Base-by-base conservation (phyloP, 2,329 filamentous ascomycete genomes). In the Fusarium marasasianum region DNA sequence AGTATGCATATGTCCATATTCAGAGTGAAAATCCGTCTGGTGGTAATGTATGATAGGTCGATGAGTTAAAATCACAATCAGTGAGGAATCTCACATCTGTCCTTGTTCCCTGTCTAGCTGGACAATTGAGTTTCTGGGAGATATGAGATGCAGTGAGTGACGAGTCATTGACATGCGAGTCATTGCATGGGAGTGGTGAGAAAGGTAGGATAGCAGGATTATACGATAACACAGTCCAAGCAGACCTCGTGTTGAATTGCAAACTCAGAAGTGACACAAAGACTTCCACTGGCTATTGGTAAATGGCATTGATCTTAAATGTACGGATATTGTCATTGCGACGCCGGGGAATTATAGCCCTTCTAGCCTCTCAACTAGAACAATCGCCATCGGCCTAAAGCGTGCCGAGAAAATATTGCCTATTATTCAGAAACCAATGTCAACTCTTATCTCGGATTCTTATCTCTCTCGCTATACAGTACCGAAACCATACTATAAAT, bases 341-440 rank as follows among this genome's bases (percentile, higher is more conserved):
- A n/a, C 13, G 11, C 6, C 15, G 24, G 48, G 3, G 7, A 22
- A 29, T 9, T 35, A 35, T 35, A 33, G 26, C 10, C 2, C 10
- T 40, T 29, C 24, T n/a, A 41, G 35, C 22, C 14, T n/a, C 0
- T n/a, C 6, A 2, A 26, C 50, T 37, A n/a, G 24, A 55, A 55
- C 15, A 15, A 55, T 18, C 20, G 14, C 20, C 26, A n/a, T 55
- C 26, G 51, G 51, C 14, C 51, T 31, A 55, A n/a, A 29, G 37
- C 4, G 20, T n/a, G 20, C 51, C 24, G 51, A 41, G 35, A n/a
- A 31, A 1, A 11, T 14, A 29, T n/a, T n/a, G 24, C 15, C 51
- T 43, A 55, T 55, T 55, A 55, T 43, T 55, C 51, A 55, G 51
- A 55, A 43, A 43, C 24, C 26, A 18, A 18, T 55, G 51, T 55